A percentile compares a stretch with the other conserved stretches of the same genome.
Conservation (phyloP, 257 asterid species). For the Nicotiana noctiflora region DNA sequence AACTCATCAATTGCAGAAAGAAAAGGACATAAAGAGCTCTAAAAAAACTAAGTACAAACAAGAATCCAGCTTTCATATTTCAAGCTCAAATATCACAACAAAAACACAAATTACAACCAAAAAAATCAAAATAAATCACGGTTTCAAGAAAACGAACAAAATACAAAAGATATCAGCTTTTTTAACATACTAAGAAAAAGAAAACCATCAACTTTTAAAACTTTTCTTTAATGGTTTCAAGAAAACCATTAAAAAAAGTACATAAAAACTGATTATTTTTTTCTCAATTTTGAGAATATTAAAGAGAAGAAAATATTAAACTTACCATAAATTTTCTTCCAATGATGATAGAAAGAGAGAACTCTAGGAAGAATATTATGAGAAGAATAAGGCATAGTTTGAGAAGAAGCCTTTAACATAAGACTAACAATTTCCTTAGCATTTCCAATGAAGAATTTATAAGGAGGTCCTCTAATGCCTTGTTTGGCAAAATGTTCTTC, state of each 20-base stretch:
- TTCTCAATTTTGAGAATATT: neutral
- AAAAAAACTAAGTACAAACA: conserved; percentile 4
- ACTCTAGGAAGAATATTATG: conserved; percentile 46
- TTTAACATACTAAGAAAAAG: neutral
- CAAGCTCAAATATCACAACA: neutral
- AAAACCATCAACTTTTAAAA: too few species aligned
- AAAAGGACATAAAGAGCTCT: neutral
- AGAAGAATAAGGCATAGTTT: conserved; percentile 30
- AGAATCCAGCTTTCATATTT: conserved; percentile 6
- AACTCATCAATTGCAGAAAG: neutral
- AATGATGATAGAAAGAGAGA: conserved; percentile 44
- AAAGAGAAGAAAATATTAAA: neutral
- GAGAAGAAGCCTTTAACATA: conserved; percentile 41
- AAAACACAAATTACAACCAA: neutral
- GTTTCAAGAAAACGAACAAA: neutral
- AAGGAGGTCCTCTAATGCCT: conserved; percentile 47
- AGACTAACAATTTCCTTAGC: conserved; percentile 43
- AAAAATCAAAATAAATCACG: neutral
- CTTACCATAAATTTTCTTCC: conserved; percentile 46
- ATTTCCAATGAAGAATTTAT: conserved; percentile 38
- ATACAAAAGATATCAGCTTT: neutral
- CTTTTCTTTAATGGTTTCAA: neutral
- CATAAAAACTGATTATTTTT: neutral
- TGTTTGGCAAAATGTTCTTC: conserved; percentile 43
- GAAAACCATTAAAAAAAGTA: neutral